Conservation (phyloP, 257 asterid species). For the Ballota nigra region DNA sequence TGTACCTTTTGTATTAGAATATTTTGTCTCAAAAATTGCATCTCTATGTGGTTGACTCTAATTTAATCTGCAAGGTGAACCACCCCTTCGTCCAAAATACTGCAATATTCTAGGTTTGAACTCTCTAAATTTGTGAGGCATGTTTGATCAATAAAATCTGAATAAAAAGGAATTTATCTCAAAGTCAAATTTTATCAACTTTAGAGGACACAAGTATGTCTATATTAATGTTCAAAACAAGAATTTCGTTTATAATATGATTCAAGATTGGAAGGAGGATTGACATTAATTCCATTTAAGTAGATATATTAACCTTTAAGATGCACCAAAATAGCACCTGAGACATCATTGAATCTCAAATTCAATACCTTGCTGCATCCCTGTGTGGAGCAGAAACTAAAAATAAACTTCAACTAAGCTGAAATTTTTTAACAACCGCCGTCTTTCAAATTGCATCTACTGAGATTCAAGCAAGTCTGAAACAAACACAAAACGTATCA, state of each 20-base stretch:
- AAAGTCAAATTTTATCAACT: background rate
- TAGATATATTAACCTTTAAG: conserved; percentile 54
- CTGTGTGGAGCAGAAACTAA: conserved; percentile 35
- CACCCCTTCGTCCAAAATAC: conserved; percentile 48
- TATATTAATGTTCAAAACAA: background rate
- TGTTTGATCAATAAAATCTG: conserved; percentile 2
- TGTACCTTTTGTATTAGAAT: no score
- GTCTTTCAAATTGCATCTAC: conserved; percentile 76
- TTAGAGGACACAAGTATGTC: background rate
- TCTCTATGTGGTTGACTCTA: no score
- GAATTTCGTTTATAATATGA: background rate
- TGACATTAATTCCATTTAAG: background rate
- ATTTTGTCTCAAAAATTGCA: no score
- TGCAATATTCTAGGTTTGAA: conserved; percentile 51
- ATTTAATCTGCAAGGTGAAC: conserved; percentile 44
- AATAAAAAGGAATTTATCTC: background rate
- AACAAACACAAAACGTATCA: conserved; percentile 27
- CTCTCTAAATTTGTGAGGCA: conserved; percentile 46
- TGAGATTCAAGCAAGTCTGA: conserved; percentile 80
- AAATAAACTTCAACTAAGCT: conserved; percentile 28
- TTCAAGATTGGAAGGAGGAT: background rate
- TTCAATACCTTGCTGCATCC: conserved; percentile 67
- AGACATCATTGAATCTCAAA: conserved; percentile 74
- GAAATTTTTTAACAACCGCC: conserved; percentile 75
- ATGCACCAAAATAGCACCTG: conserved; percentile 74